phyloP scores from a whole-genome alignment of 2,329 filamentous ascomycete genomes.

The Scytalidium sp. region DNA sequence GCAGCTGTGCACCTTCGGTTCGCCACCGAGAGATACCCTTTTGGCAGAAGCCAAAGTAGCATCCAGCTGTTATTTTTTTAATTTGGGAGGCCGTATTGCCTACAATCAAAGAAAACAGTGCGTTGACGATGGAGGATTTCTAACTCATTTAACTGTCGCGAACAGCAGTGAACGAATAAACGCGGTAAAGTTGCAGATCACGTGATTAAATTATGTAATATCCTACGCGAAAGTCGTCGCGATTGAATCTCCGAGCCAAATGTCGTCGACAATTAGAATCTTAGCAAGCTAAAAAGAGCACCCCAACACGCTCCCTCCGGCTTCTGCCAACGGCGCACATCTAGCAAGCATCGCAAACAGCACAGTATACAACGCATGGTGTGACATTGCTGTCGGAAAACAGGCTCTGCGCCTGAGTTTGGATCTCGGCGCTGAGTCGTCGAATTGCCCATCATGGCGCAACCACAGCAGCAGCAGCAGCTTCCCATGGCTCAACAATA shows the following conservation, averaged over 20 bases:
- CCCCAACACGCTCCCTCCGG: background rate
- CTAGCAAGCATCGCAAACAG: background rate
- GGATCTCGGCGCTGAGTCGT: conserved; percentile 4
- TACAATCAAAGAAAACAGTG: too few relatives aligned
- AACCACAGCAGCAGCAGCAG: conserved; percentile 30
- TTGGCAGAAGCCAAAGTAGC: too few relatives aligned
- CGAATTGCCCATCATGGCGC: conserved; percentile 25
- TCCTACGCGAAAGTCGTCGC: background rate
- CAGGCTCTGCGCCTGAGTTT: conserved; percentile 27
- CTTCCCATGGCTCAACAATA: conserved; percentile 44
- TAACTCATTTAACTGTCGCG: too few relatives aligned
- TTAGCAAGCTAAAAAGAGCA: background rate
- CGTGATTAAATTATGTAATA: background rate
- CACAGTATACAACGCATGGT: conserved; percentile 20
- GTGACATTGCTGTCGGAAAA: conserved; percentile 17
- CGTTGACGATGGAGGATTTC: too few relatives aligned
- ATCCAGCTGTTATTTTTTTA: too few relatives aligned
- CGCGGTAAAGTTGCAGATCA: background rate
- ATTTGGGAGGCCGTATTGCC: too few relatives aligned
- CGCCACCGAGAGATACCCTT: background rate
- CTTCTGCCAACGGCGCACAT: background rate
- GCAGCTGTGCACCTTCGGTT: background rate
- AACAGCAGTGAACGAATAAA: too few relatives aligned
- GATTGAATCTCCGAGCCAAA: background rate
- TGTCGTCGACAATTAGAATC: background rate